Evolutionary conservation across 2,329 filamentous ascomycete species (phyloP), one percentile per base, ranked within the genome.

Genomic region (Phyllosticta paracitricarpa): DNA sequence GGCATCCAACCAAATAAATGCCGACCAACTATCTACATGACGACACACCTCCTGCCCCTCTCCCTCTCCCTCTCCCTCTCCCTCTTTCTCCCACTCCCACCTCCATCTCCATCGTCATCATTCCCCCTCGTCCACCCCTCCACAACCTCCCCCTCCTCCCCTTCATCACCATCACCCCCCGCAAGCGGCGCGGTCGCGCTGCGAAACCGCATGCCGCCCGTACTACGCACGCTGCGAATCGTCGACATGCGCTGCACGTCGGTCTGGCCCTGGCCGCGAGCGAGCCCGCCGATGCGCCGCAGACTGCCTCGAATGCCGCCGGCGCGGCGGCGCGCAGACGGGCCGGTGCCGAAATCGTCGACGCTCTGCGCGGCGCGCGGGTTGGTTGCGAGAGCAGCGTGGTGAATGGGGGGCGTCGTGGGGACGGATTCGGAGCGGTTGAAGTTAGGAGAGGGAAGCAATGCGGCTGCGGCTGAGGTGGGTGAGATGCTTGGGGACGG

Each of bases 291-390:
- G 26, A 40, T 22, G 3, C 59, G 54, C 10, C 59, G 40, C 25
- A 22, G 48, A 1, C 19, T 6, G 4, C 51, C 19, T 22, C 19
- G 19, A 22, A 22, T 19, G 26, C 24, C 54, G 30, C 33, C 26
- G 14, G 40, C 54, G 9, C 54, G 33, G 1, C n/a, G 28, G 14
- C 54, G 48, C 4, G 40, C 40, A 2, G 40, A n/a, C n/a, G 40
- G 14, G 3, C 40, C 40, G 4, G 40, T 2, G 12, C 40, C 40
- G n/a, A 61, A 48, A 22, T 61, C 59, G 6, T 61, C 59, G 25
- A 55, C 59, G 19, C 59, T 61, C 17, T 61, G 59, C 17, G 59
- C 59, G 2, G 59, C 59, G 7, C 54, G 59, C 14, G 26, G 14
- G 17, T 61, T 61, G 5, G 57, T 30, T 3, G 48, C 55, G 0